These are phyloP conservation scores for Epichloe baconii DNA, from an alignment of 2,329 filamentous ascomycete species.

Conservation along the genomic window DNA sequence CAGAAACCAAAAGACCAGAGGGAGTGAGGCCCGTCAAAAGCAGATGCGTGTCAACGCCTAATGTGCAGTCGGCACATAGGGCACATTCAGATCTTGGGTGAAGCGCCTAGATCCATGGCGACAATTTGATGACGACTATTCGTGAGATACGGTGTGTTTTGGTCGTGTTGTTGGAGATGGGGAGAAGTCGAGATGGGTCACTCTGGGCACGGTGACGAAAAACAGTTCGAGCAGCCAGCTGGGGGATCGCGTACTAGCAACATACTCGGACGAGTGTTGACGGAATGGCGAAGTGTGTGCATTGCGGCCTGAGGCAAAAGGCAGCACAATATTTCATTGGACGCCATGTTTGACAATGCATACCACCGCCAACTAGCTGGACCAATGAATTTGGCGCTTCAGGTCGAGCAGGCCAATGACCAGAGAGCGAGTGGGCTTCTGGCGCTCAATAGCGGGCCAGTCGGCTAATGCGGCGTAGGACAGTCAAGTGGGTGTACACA, in stretches of 20 bases:
- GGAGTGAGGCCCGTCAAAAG: neutral
- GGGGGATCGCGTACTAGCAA: conserved; percentile 10
- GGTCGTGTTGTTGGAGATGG: conserved; percentile 5
- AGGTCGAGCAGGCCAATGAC: neutral
- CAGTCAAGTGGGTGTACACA: too few relatives aligned
- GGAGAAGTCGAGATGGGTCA: conserved; percentile 1
- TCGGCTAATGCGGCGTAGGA: too few relatives aligned
- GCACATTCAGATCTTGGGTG: conserved; percentile 6
- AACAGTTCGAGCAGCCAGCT: conserved; percentile 4
- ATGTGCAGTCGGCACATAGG: conserved; percentile 5
- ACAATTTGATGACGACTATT: conserved; percentile 5
- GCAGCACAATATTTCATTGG: conserved; percentile 2
- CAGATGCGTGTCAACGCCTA: neutral
- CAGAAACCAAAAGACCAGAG: neutral
- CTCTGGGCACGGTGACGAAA: conserved; percentile 8
- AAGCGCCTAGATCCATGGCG: conserved; percentile 10
- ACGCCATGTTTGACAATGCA: conserved; percentile 3
- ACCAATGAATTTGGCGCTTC: neutral
- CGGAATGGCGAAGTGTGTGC: neutral
- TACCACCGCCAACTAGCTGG: neutral
- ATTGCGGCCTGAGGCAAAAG: conserved; percentile 10
- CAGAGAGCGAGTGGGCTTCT: neutral
- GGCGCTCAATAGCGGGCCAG: neutral
- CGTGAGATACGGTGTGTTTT: neutral
- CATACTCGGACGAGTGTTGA: neutral